Percentiles rank a stretch among this genome's conserved stretches.
These are phyloP conservation scores for Senna siamea DNA, from an alignment of 306 rosid species.

Conservation along the genomic window DNA sequence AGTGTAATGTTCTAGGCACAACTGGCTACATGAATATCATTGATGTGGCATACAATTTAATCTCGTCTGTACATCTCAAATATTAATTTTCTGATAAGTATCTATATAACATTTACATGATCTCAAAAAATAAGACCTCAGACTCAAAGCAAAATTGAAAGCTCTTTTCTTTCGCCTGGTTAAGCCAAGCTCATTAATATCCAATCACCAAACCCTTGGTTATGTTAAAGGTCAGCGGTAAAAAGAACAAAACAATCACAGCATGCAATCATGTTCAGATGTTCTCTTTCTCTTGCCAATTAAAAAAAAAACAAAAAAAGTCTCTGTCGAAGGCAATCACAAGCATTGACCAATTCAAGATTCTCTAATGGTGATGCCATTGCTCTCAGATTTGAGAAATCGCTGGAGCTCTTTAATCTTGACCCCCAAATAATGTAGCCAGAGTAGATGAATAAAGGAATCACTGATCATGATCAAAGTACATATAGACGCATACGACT, in stretches of 20 bases:
- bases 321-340: constrained; percentile 12
- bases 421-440: constrained; percentile 21
- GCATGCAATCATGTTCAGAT: background rate
- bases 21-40: constrained; percentile 22
- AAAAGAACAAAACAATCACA: background rate
- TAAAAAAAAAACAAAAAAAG: background rate
- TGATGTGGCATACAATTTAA: constrained; percentile 27
- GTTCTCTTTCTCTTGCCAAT: constrained; percentile 18
- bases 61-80: constrained; percentile 46
- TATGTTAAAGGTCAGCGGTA: constrained; percentile 24
- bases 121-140: constrained; percentile 34
- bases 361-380: constrained; percentile 27
- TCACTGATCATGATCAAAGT: background rate
- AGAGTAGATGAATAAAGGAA: constrained; percentile 15
- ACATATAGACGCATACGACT: background rate
- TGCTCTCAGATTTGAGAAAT: background rate
- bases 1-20: background rate
- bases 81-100: constrained; percentile 14
- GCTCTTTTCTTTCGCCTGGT: constrained; percentile 31
- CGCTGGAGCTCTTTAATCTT: constrained; percentile 10
- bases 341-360: constrained; percentile 17
- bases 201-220: constrained; percentile 21
- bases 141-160: constrained; percentile 45
- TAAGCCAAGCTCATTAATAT: constrained; percentile 37
- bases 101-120: constrained; percentile 39